A percentile compares a stretch with the other conserved stretches of the same genome.
These are phyloP conservation scores for Podospora anserina DNA, from an alignment of 495 filamentous ascomycete genomes.

Conservation along the genomic window DNA sequence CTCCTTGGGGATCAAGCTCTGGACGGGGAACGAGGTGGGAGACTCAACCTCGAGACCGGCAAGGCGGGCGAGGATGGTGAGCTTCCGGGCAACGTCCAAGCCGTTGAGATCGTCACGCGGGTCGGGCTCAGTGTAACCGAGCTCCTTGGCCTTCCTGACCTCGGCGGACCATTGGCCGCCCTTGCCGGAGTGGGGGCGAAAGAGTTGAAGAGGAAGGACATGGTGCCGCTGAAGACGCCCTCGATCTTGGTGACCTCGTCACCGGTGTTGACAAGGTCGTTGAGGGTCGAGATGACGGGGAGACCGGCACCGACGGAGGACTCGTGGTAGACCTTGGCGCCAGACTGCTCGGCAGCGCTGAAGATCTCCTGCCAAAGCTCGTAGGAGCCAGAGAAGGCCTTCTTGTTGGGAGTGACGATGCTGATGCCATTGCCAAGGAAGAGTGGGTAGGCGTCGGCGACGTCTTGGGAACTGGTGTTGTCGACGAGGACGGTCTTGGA, in stretches of 20 bases:
- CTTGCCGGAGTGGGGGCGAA: slow-evolving; percentile 73
- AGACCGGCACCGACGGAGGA: slow-evolving; percentile 88
- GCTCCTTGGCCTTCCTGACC: slow-evolving; percentile 82
- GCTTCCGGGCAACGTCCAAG: slow-evolving; percentile 91
- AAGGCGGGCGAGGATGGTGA: slow-evolving; percentile 86
- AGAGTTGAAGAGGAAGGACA: slow-evolving; percentile 94
- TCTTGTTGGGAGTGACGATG: slow-evolving; percentile 96
- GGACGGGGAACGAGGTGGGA: slow-evolving; percentile 82
- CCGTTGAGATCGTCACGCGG: slow-evolving; percentile 95
- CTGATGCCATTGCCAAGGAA: slow-evolving; percentile 77
- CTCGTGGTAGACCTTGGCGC: slow-evolving; percentile 87
- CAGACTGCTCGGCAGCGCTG: slow-evolving; percentile 54
- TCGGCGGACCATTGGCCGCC: slow-evolving; percentile 80
- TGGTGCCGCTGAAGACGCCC: slow-evolving; percentile 94
- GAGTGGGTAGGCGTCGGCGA: slow-evolving; percentile 74
- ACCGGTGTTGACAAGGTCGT: slow-evolving; percentile 84
- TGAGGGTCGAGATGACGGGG: slow-evolving; percentile 85
- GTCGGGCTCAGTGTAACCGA: slow-evolving; percentile 97
- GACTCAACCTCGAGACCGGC: slow-evolving; percentile 72
- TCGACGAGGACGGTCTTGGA: slow-evolving; percentile 78
- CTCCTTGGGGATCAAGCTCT: slow-evolving; percentile 82
- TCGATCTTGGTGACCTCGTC: slow-evolving; percentile 85
- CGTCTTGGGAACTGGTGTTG: slow-evolving; percentile 81
- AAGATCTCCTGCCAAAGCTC: slow-evolving; percentile 82
- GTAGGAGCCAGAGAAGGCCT: slow-evolving; percentile 78